Percentiles rank a stretch among this genome's conserved stretches.
Evolutionary conservation across 2,329 filamentous ascomycete species (phyloP).

Genomic region (Ascochyta fabae): DNA sequence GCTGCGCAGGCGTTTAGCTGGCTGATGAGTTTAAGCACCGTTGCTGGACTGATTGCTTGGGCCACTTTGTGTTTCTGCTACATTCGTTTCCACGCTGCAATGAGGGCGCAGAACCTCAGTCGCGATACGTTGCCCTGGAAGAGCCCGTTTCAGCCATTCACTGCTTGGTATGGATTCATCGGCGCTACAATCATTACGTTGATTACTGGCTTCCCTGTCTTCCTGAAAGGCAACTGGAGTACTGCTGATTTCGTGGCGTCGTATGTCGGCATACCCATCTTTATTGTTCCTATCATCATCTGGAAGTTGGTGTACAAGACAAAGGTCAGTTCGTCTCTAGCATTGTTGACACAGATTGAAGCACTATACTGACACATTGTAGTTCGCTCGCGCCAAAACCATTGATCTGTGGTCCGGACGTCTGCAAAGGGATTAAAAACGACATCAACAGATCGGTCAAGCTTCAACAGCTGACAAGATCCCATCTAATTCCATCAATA

Average conservation of each 20-base stretch:
- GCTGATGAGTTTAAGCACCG: constrained; percentile 74
- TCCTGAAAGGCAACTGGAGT: constrained; percentile 71
- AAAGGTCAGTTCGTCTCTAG: constrained; percentile 6
- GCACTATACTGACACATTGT: constrained; percentile 1
- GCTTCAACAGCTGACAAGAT: neutral
- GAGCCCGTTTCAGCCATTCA: constrained; percentile 70
- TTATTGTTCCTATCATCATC: constrained; percentile 26
- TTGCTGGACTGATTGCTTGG: constrained; percentile 60
- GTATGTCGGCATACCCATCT: constrained; percentile 56
- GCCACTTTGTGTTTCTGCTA: constrained; percentile 67
- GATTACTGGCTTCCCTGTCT: constrained; percentile 75
- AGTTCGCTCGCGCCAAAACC: constrained; percentile 22
- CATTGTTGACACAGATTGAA: neutral
- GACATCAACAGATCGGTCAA: neutral
- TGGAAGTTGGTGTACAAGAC: constrained; percentile 26
- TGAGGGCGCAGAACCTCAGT: constrained; percentile 68
- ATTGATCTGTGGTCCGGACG: constrained; percentile 24
- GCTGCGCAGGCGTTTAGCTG: constrained; percentile 69
- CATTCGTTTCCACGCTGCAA: constrained; percentile 71
- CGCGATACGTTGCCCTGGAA: constrained; percentile 67
- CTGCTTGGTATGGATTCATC: constrained; percentile 67
- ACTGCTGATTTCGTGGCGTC: constrained; percentile 51
- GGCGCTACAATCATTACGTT: constrained; percentile 72
- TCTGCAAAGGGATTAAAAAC: neutral
- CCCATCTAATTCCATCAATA: too few species aligned